Evolutionary conservation across 805 yeast species (phyloP), one percentile per base, ranked within the genome.

Genomic region (Wickerhamomyces hampshirensis): DNA sequence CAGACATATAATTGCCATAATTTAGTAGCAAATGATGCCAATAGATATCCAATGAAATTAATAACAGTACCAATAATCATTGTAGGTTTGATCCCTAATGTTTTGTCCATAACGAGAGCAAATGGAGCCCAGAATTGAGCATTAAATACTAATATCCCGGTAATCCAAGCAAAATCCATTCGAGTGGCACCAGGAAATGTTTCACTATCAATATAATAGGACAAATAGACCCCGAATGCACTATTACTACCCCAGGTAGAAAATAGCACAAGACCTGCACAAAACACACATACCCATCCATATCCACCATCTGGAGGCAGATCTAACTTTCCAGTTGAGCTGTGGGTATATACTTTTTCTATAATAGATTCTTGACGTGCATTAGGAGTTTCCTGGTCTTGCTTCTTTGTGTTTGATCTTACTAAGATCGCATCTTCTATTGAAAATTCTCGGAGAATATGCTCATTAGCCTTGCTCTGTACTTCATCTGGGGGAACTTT

Each of bases 181-280:
- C 69, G 71, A 1, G 67, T 50, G 0, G 81, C 80, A 3, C 80
- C 84, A 0, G 62, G 60, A 44, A 77, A 80, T 1, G 66, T 59
- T 29, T 70, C 55, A 35, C 68, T 52, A 29, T 70, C 66, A 16
- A 82, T 44, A 49, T 78, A 83, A 43, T 66, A 68, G 2, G 81
- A 69, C 21, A 81, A 61, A 46, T 76, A 80, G 5, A 82, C 69
- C 21, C 85, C 81, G 3, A 79, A 81, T 16, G 47, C 38, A 4
- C 80, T 80, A 43, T 82, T 71, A 10, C 34, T 28, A 11, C 93
- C 93, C 89, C 89, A 83, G 0, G 85, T 72, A 24, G 71, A 63
- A 42, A 76, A 70, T 55, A 75, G 75, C 27, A 75, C 60, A 3
- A 76, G 36, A 18, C 67, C 60, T 5, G 73, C 68, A 9, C 77